These are phyloP conservation scores for Cladophialophora psammophila DNA, from an alignment of 2,329 filamentous ascomycete genomes.

Conservation along the genomic window DNA sequence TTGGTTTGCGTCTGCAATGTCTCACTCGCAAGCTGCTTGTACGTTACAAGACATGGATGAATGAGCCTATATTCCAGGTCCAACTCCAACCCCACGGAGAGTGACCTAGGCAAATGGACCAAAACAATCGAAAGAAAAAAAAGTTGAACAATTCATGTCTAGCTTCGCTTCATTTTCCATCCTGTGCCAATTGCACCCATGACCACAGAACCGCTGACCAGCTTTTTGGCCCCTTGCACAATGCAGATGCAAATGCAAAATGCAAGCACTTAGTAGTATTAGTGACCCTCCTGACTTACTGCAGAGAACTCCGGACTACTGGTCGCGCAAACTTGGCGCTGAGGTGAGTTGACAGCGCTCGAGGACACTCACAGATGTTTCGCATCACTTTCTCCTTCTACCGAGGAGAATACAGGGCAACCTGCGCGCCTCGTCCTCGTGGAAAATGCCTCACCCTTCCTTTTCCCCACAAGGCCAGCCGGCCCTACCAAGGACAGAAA, in stretches of 20 bases:
- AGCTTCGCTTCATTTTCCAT: constrained; percentile 7
- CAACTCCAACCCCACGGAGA: constrained; percentile 10
- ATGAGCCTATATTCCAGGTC: constrained; percentile 2
- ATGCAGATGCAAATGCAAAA: constrained; percentile 1
- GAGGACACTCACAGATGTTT: neutral
- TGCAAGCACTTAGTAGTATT: too few species aligned
- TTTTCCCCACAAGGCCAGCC: constrained; percentile 3
- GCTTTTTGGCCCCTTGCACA: constrained; percentile 9
- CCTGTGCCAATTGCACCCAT: neutral
- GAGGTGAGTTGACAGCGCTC: neutral
- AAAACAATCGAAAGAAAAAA: constrained; percentile 20
- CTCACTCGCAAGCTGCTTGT: constrained; percentile 11
- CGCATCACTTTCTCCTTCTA: neutral
- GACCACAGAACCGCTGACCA: neutral
- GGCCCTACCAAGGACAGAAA: neutral
- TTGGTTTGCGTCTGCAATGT: constrained; percentile 8
- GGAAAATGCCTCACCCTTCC: constrained; percentile 16
- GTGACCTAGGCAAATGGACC: constrained; percentile 10
- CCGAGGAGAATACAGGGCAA: neutral
- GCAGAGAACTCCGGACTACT: too few species aligned
- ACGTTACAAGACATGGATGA: constrained; percentile 7
- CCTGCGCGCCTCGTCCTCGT: neutral
- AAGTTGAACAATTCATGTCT: constrained; percentile 19
- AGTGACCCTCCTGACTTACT: neutral
- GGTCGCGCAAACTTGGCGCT: neutral